These are phyloP conservation scores for Dothistroma pini DNA, from an alignment of 2,329 filamentous ascomycete species.

Conservation along the genomic window DNA sequence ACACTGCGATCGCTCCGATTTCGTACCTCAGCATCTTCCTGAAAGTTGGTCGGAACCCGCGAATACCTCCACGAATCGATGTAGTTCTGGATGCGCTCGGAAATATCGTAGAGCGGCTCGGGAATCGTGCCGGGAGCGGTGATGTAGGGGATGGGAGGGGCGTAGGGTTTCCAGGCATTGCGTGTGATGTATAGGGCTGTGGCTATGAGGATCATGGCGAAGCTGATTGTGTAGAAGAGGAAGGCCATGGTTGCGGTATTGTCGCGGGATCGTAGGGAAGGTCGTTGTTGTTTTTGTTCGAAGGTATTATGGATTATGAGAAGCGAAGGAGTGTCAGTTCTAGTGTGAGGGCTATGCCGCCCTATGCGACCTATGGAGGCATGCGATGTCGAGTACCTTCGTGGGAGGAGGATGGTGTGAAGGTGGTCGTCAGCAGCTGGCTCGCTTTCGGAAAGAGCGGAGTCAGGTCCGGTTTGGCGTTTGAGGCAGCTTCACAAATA, in stretches of 20 bases:
- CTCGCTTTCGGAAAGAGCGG: constrained; percentile 1
- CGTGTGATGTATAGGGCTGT: constrained; percentile 81
- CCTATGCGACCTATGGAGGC: constrained; percentile 4
- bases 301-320: background rate
- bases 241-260: constrained; percentile 60
- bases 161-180: constrained; percentile 66
- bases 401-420: background rate
- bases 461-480: constrained; percentile 3
- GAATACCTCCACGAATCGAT: constrained; percentile 59
- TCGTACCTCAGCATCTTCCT: constrained; percentile 68
- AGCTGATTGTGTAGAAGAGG: constrained; percentile 71
- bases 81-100: constrained; percentile 40
- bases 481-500: background rate
- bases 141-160: constrained; percentile 57
- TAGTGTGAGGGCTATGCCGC: background rate
- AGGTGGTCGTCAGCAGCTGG: constrained; percentile 2
- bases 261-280: background rate
- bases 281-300: background rate
- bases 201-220: constrained; percentile 66
- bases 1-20: background rate
- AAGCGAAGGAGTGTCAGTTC: background rate
- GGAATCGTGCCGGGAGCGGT: constrained; percentile 48
- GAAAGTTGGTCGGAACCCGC: constrained; percentile 69
- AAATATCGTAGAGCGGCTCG: constrained; percentile 51
- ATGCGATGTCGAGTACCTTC: background rate